Evolutionary conservation across 352 stramenopile genomes (phyloP).

Genomic region (Phytophthora fragariaefolia): DNA sequence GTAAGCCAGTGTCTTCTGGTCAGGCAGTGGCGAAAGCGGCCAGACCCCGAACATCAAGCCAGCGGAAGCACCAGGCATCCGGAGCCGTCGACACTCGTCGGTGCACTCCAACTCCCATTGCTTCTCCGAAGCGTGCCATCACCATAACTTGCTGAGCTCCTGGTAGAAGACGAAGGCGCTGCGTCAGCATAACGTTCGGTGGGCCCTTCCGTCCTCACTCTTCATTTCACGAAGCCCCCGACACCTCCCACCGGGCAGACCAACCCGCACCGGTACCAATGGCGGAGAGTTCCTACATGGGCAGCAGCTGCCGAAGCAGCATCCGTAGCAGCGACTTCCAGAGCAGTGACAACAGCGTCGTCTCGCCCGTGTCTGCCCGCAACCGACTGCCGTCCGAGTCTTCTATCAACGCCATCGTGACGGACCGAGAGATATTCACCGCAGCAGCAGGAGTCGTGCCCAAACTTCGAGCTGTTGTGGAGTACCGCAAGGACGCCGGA

Average conservation of each 20-base stretch:
- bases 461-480: constrained; percentile 44
- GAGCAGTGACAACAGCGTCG: constrained; percentile 40
- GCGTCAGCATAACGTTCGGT: constrained; percentile 23
- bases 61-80: constrained; percentile 44
- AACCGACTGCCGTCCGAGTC: constrained; percentile 35
- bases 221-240: constrained; percentile 22
- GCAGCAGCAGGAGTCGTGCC: constrained; percentile 40
- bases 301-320: constrained; percentile 40
- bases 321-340: constrained; percentile 45
- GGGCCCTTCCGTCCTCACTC: constrained; percentile 26
- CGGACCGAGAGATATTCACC: constrained; percentile 45
- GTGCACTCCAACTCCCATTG: neutral
- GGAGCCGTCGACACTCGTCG: constrained; percentile 24
- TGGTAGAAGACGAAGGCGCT: constrained; percentile 2
- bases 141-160: constrained; percentile 9
- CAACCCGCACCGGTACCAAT: constrained; percentile 14
- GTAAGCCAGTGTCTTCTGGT: neutral
- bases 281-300: constrained; percentile 40
- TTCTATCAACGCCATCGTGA: constrained; percentile 43
- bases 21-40: constrained; percentile 15
- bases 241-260: constrained; percentile 4
- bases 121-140: constrained; percentile 3
- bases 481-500: constrained; percentile 24
- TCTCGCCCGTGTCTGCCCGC: constrained; percentile 35
- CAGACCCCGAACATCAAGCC: constrained; percentile 30